phyloP scores from a whole-genome alignment of 2,329 filamentous ascomycete genomes.

The Incumbomyces lentus region DNA sequence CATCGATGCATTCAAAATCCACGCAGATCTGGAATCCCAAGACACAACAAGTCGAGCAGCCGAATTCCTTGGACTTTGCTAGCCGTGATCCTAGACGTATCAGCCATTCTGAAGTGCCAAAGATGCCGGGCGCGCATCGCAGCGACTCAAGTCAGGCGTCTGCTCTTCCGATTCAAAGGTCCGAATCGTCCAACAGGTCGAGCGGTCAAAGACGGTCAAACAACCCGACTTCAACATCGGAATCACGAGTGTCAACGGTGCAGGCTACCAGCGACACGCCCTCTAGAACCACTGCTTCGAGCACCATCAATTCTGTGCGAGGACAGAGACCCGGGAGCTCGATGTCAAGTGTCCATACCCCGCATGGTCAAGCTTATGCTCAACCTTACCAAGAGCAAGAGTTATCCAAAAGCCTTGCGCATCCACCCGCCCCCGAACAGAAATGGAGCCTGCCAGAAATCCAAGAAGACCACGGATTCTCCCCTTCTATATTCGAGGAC shows the following conservation, averaged over 20 bases:
- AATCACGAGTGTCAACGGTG: too few species aligned
- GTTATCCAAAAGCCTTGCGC: not conserved
- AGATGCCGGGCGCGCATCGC: not conserved
- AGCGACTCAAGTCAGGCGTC: not conserved
- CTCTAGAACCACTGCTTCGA: not conserved
- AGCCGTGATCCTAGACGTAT: too few species aligned
- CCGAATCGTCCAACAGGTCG: not conserved
- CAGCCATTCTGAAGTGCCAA: not conserved
- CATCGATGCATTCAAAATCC: too few species aligned
- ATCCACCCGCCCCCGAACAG: not conserved
- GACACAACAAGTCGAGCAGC: too few species aligned
- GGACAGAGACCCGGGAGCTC: not conserved
- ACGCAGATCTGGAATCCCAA: too few species aligned
- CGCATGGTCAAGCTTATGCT: not conserved
- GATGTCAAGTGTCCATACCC: not conserved
- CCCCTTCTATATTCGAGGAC: conserved; percentile 5
- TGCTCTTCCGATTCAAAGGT: not conserved
- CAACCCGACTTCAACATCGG: not conserved
- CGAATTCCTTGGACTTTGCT: too few species aligned
- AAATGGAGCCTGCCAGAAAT: conserved; percentile 1
- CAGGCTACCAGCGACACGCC: not conserved
- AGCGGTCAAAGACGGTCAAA: not conserved
- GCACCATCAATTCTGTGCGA: not conserved
- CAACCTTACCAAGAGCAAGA: not conserved
- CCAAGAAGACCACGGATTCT: conserved; percentile 1